Percentiles rank a stretch among this genome's conserved stretches.
Conservation (phyloP, 192 early-diverging fungal genomes). For the Radiomyces spectabilis region DNA sequence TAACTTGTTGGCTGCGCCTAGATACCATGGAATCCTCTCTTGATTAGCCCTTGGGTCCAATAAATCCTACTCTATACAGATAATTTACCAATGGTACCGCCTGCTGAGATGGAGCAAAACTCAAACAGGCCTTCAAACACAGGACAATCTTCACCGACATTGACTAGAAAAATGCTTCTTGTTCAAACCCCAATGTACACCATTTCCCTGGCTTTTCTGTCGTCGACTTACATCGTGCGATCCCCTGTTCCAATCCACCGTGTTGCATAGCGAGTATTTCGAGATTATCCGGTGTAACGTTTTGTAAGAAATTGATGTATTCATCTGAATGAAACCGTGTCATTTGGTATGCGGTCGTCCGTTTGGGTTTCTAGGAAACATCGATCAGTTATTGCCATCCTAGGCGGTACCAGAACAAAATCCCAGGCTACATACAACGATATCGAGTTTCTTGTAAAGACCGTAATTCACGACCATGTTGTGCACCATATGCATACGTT, state of each 20-base stretch:
- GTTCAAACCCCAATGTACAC: no score
- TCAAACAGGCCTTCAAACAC: constrained; percentile 95
- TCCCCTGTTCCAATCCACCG: constrained; percentile 42
- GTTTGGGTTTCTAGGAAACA: constrained; percentile 53
- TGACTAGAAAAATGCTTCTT: constrained; percentile 50
- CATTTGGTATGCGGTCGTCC: constrained; percentile 83
- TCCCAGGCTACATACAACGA: no score
- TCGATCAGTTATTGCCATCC: background rate
- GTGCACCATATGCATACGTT: constrained; percentile 89
- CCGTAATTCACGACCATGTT: constrained; percentile 89
- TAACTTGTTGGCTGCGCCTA: constrained; percentile 61
- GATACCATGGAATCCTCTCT: no score
- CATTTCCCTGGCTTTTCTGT: background rate
- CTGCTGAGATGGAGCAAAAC: constrained; percentile 85
- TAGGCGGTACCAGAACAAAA: no score
- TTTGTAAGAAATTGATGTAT: constrained; percentile 83
- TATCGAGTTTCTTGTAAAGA: constrained; percentile 85
- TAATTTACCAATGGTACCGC: constrained; percentile 79
- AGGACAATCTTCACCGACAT: constrained; percentile 91
- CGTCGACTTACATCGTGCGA: constrained; percentile 38
- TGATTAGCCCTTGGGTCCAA: no score
- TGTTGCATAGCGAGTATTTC: constrained; percentile 48
- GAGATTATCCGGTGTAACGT: constrained; percentile 67
- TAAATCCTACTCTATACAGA: no score
- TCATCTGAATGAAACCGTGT: constrained; percentile 91